phyloP scores from a whole-genome alignment of 345 rosid genomes.

The Sonneratia caseolaris region DNA sequence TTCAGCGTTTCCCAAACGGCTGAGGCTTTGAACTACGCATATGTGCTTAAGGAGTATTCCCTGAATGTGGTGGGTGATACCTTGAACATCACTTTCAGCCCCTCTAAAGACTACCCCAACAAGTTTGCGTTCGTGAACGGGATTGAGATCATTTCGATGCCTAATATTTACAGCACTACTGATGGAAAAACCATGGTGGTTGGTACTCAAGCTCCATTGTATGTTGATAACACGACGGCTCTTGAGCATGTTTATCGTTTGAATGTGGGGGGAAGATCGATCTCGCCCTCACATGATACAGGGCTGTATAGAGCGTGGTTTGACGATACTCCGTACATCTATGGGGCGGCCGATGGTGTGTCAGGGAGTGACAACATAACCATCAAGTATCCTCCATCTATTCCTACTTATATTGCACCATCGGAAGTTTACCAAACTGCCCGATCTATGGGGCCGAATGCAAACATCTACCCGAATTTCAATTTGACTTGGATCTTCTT shows the following conservation, averaged over 20 bases:
- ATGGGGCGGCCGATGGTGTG: slow-evolving; percentile 52
- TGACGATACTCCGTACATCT: slow-evolving; percentile 61
- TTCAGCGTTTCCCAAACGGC: slow-evolving; percentile 79
- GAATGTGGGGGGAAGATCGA: slow-evolving; percentile 81
- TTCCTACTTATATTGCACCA: slow-evolving; percentile 71
- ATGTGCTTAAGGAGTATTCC: slow-evolving; percentile 62
- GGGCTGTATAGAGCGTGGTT: slow-evolving; percentile 78
- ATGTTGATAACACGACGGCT: slow-evolving; percentile 57
- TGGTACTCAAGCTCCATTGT: slow-evolving; percentile 22
- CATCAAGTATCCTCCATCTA: slow-evolving; percentile 27
- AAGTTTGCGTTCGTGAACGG: slow-evolving; percentile 87
- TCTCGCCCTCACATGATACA: slow-evolving; percentile 72
- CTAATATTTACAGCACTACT: slow-evolving; percentile 51
- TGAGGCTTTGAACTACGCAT: slow-evolving; percentile 54
- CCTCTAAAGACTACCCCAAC: slow-evolving; percentile 29
- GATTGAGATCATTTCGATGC: slow-evolving; percentile 87
- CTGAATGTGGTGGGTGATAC: slow-evolving; percentile 43
- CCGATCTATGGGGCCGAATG: slow-evolving; percentile 67
- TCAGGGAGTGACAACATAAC: slow-evolving; percentile 32
- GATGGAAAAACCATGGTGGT: slow-evolving; percentile 36
- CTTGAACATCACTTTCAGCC: slow-evolving; percentile 61
- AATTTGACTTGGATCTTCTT: slow-evolving; percentile 80
- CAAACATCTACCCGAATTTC: slow-evolving; percentile 41
- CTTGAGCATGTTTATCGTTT: slow-evolving; percentile 76
- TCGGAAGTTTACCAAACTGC: slow-evolving; percentile 55